phyloP scores from a whole-genome alignment of 106 monocot genomes.

The Platanthera guangdongensis region DNA sequence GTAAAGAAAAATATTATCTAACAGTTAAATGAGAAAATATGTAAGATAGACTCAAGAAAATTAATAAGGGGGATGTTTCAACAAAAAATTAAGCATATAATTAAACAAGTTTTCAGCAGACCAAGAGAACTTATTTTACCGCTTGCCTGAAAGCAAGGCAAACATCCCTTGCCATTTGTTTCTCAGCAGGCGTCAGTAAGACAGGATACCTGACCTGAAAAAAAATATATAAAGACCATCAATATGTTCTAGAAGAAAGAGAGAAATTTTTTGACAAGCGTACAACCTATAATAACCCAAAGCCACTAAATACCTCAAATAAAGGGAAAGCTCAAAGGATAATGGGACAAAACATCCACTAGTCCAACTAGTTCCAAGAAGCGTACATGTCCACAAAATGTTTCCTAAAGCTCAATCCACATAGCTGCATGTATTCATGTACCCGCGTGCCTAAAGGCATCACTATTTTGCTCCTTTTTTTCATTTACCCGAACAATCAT shows the following conservation, averaged over 20 bases:
- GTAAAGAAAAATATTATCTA: neutral
- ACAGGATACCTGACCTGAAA: conserved; percentile 96
- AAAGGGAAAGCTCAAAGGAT: neutral
- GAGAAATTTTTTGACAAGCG: neutral
- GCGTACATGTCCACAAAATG: neutral
- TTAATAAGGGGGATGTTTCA: neutral
- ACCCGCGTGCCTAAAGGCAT: neutral
- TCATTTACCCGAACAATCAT: neutral
- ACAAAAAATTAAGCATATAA: neutral
- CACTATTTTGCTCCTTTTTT: neutral
- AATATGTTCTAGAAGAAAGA: neutral
- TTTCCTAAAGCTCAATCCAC: neutral
- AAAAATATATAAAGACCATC: neutral
- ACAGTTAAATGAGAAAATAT: neutral
- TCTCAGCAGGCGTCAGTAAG: conserved; percentile 82
- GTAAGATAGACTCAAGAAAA: neutral
- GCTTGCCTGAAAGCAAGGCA: conserved; percentile 85
- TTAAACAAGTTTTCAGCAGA: neutral
- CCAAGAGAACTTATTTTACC: conserved; percentile 31
- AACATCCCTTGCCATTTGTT: conserved; percentile 97
- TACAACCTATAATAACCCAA: neutral
- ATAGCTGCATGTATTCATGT: neutral
- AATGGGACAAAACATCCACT: neutral
- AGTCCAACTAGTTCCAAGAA: neutral
- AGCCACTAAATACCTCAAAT: neutral